These are phyloP conservation scores for Saksenaea vasiformis DNA, from an alignment of 371 early-diverging fungal genomes.

Conservation along the genomic window DNA sequence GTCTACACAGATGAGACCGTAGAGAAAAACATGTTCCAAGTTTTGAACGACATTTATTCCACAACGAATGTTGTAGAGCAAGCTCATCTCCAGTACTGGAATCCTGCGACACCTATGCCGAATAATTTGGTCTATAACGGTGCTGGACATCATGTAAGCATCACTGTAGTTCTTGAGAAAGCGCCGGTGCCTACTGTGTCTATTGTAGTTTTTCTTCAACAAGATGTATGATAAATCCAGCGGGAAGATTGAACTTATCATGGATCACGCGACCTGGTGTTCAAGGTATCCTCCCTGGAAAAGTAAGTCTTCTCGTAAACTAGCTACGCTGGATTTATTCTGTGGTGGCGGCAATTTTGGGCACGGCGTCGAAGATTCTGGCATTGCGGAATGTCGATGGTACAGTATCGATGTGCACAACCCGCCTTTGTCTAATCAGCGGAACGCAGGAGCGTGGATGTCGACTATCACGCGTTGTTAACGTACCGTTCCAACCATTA, in stretches of 20 bases:
- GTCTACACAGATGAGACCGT: slow-evolving; percentile 4
- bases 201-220: slow-evolving; percentile 8
- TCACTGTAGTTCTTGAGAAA: neutral
- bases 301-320: slow-evolving; percentile 3
- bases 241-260: neutral
- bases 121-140: slow-evolving; percentile 18
- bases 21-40: slow-evolving; percentile 4
- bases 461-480: slow-evolving; percentile 13
- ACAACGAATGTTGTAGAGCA: neutral
- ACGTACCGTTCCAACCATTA: slow-evolving; percentile 17
- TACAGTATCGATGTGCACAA: slow-evolving; percentile 5
- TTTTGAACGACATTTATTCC: slow-evolving; percentile 5
- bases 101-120: slow-evolving; percentile 6
- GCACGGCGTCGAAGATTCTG: slow-evolving; percentile 23
- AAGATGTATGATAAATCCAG: neutral
- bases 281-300: slow-evolving; percentile 7
- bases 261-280: slow-evolving; percentile 5
- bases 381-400: slow-evolving; percentile 24
- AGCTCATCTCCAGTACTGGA: slow-evolving; percentile 7
- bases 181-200: neutral
- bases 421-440: neutral
- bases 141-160: slow-evolving; percentile 21
- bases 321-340: slow-evolving; percentile 26
- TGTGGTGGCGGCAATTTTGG: slow-evolving; percentile 32
- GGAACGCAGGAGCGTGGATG: slow-evolving; percentile 23